These are phyloP conservation scores for Trypanosoma conorhini DNA, from an alignment of 208 protist genomes.

Conservation along the genomic window DNA sequence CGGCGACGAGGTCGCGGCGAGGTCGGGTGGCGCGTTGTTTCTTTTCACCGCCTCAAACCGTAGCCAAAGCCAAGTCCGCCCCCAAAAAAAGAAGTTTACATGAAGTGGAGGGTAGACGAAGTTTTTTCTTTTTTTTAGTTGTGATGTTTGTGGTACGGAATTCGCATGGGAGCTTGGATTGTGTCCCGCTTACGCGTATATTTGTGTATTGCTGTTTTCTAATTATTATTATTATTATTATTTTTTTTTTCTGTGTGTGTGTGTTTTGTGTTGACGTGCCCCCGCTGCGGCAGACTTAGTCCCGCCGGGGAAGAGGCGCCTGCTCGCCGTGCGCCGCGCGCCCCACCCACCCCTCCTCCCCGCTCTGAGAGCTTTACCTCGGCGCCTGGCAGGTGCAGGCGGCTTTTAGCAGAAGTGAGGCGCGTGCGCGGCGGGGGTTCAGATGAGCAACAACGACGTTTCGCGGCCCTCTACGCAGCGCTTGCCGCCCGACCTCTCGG, in stretches of 20 bases:
- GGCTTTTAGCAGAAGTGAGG: not conserved
- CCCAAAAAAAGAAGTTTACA: not conserved
- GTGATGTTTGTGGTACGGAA: not conserved
- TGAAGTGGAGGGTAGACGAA: no score
- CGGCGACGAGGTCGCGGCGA: not conserved
- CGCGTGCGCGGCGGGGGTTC: not conserved
- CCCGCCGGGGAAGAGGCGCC: not conserved
- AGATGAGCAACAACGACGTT: constrained; percentile 20
- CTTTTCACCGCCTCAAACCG: constrained; percentile 12
- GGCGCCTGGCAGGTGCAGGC: not conserved
- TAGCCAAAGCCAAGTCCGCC: not conserved
- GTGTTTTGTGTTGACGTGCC: not conserved
- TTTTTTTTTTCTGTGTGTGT: not conserved
- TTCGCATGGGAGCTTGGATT: not conserved
- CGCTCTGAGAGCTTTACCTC: not conserved
- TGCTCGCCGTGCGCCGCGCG: not conserved
- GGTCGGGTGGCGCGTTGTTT: constrained; percentile 10
- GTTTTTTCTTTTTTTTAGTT: constrained; percentile 17
- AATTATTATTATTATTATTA: not conserved
- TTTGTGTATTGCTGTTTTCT: not conserved
- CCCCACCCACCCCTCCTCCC: not conserved
- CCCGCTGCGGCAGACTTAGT: not conserved
- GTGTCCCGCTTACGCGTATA: not conserved
- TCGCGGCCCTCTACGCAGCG: constrained; percentile 37
- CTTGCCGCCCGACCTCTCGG: constrained; percentile 78